phyloP scores from a whole-genome alignment of 257 asterid genomes.

The Forsythia viridissima region DNA sequence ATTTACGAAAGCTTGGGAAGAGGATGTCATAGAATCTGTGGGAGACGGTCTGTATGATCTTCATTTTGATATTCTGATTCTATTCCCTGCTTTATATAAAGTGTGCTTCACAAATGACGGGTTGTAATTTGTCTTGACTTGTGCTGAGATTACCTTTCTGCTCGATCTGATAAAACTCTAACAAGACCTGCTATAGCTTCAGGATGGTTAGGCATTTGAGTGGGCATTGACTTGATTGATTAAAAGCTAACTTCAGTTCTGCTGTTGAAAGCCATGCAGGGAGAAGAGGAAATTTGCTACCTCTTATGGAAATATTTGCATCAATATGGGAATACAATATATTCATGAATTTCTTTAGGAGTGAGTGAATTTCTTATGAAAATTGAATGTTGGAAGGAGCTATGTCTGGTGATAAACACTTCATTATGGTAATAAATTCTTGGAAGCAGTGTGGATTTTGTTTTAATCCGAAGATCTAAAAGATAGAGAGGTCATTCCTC shows the following conservation, averaged over 20 bases:
- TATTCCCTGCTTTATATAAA: slow-evolving; percentile 11
- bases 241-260: slow-evolving; percentile 9
- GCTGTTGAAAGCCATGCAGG: slow-evolving; percentile 5
- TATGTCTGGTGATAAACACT: slow-evolving; percentile 7
- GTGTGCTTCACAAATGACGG: slow-evolving; percentile 1
- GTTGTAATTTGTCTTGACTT: slow-evolving; percentile 20
- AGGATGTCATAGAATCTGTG: slow-evolving; percentile 47
- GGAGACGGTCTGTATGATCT: slow-evolving; percentile 66
- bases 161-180: slow-evolving; percentile 23
- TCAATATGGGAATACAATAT: slow-evolving; percentile 14
- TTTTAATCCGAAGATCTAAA: slow-evolving; percentile 8
- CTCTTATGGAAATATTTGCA: slow-evolving; percentile 17
- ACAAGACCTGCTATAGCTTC: slow-evolving; percentile 19
- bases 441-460: slow-evolving; percentile 15
- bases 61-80: slow-evolving; percentile 19
- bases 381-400: slow-evolving; percentile 2
- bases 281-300: slow-evolving; percentile 6
- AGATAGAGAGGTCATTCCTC: not conserved
- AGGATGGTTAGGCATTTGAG: slow-evolving; percentile 7
- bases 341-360: not conserved
- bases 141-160: slow-evolving; percentile 23
- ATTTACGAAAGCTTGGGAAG: slow-evolving; percentile 96
- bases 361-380: slow-evolving; percentile 2
- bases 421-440: slow-evolving; percentile 13
- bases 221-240: slow-evolving; percentile 16